Evolutionary conservation across 176 grass and related monocot species (phyloP), one percentile per base, ranked within the genome.

Genomic region (Bolboschoenus planiculmis): DNA sequence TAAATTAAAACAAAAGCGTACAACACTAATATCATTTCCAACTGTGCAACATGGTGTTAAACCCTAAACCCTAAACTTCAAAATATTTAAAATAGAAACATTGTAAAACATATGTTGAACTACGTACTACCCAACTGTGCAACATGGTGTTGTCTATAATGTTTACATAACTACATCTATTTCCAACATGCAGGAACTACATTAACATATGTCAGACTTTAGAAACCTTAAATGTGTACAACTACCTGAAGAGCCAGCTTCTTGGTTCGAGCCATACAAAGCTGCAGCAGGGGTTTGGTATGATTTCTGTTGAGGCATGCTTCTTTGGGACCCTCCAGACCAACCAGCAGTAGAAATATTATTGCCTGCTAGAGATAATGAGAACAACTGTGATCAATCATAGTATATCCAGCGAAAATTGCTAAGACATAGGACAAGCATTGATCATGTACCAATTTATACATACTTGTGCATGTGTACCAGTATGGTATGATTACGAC

Each of bases 201-300:
- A 10, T 77, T 31, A 34, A 30, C 27, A 48, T 47, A 74, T 75
- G 7, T 53, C 46, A 42, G 21, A 42, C 5, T 5, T 53, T 33
- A 53, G 27, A 77, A 77, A 77, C 72, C 46, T 33, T 9, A 53
- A 18, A 77, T 77, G 72, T 77, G 1, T 6, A 33, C 5, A 50
- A 59, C 33, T 3, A 78, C 89, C 92, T 35, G 85, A 84, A 71
- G 85, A 88, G 51, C 83, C 82, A 85, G 84, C 53, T 48, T 87
- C 92, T 57, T 94, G 90, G 79, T 88, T 88, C 35, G 87, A 54
- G 27, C 90, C 96, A 88, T 98, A 93, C 56, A 95, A 83, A 37
- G 96, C 92, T 3, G 89, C 89, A 80, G 92, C 89, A 33, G 92
- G 96, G 54, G 83, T 93, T 55, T 95, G 92, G 83, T 95, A 98